Conservation (phyloP, 2,329 filamentous ascomycete genomes). For the Stromatinia cepivora region DNA sequence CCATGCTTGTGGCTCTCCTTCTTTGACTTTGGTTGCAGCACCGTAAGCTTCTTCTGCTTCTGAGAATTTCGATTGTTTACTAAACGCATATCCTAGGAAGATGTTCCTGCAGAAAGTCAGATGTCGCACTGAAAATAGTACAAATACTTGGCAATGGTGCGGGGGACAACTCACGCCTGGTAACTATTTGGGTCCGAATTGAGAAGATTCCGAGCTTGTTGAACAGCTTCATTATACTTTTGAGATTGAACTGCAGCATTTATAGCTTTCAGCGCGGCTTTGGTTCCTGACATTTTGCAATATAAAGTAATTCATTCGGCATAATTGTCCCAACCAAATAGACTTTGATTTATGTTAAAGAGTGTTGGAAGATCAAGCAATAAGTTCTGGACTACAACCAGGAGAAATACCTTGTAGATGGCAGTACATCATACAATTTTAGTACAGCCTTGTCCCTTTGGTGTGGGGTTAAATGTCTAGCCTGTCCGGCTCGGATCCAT, state of each 20-base stretch:
- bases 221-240: constrained; percentile 74
- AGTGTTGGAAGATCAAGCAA: background rate
- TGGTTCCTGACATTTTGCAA: constrained; percentile 46
- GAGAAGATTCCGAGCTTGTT: constrained; percentile 68
- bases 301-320: constrained; percentile 19
- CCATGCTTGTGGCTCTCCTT: constrained; percentile 81
- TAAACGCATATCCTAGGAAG: constrained; percentile 83
- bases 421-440: constrained; percentile 13
- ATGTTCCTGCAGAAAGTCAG: constrained; percentile 57
- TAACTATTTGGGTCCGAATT: constrained; percentile 76
- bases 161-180: constrained; percentile 61
- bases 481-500: background rate
- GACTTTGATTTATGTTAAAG: background rate
- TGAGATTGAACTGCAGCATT: constrained; percentile 74
- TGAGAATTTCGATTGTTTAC: constrained; percentile 70
- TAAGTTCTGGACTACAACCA: background rate
- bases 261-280: constrained; percentile 78
- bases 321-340: constrained; percentile 24
- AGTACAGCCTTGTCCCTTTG: constrained; percentile 8
- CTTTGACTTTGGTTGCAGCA: constrained; percentile 69
- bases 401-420: background rate
- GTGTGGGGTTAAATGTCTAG: background rate
- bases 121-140: background rate
- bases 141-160: background rate
- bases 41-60: constrained; percentile 77